Percentiles rank a stretch among this genome's conserved stretches.
phyloP scores from a whole-genome alignment of 1,139 yeast genomes.

The Taphrina communis region DNA sequence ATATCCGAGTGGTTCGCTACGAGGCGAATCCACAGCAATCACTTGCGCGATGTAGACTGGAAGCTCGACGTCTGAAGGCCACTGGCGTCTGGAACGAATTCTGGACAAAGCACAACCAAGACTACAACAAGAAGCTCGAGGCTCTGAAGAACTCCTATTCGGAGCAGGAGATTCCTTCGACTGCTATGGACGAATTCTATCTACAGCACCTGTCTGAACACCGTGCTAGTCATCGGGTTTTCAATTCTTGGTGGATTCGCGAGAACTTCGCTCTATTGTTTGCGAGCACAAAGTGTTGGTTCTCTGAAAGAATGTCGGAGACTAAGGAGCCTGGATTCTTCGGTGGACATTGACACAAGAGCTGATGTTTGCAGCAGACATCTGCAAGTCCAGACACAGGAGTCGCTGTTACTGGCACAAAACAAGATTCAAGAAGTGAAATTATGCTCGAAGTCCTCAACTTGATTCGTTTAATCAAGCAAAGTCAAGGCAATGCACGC shows the following conservation, averaged over 20 bases:
- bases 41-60: slow-evolving; percentile 21
- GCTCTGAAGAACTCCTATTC: slow-evolving; percentile 10
- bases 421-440: too few species aligned
- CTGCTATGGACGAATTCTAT: slow-evolving; percentile 19
- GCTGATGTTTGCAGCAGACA: background rate
- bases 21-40: slow-evolving; percentile 25
- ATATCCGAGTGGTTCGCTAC: slow-evolving; percentile 19
- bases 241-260: slow-evolving; percentile 34
- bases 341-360: slow-evolving; percentile 32
- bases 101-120: slow-evolving; percentile 31
- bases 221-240: slow-evolving; percentile 23
- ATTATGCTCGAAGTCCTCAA: too few species aligned
- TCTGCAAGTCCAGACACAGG: too few species aligned
- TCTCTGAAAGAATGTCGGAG: slow-evolving; percentile 23
- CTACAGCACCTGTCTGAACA: slow-evolving; percentile 20
- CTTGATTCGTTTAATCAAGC: too few species aligned
- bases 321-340: slow-evolving; percentile 38
- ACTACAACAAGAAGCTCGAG: slow-evolving; percentile 26
- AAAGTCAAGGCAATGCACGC: too few species aligned
- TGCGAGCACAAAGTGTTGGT: slow-evolving; percentile 29
- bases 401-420: too few species aligned
- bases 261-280: slow-evolving; percentile 30
- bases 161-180: slow-evolving; percentile 22
- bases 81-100: slow-evolving; percentile 25
- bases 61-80: slow-evolving; percentile 25